Evolutionary conservation across 2,329 filamentous ascomycete species (phyloP), one percentile per base, ranked within the genome.

Genomic region (Penicillium expansum): DNA sequence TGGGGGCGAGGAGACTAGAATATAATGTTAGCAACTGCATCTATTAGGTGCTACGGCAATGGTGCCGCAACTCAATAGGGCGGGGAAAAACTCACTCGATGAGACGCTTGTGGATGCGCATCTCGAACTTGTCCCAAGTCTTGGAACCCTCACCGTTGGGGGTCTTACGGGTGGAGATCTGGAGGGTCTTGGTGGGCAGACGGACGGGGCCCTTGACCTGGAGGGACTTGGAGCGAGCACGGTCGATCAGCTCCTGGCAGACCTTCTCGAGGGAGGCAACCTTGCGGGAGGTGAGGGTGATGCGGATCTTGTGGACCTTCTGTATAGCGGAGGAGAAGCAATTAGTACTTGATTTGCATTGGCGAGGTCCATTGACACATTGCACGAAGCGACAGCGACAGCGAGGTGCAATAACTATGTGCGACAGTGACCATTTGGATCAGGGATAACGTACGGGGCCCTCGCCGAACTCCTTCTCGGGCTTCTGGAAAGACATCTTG

Each of bases 131-230:
- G 80, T 97, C 94, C 94, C 94, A 99, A 77, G 94, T 99, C 91
- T 99, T 99, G 81, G 90, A 95, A 83, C 94, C 94, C 87, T 99
- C 94, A 90, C 94, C 94, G 83, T 90, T 94, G 79, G 94, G 94
- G 67, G 94, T 97, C 90, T 99, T 99, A 77, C 94, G 90, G 85
- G 94, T 96, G 78, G 90, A 91, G 85, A 96, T 87, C 86, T 94
- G 91, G 75, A 97, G 86, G 79, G 86, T 91, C 89, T 97, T 96
- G 84, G 92, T 97, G 73, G 94, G 92, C 74, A 97, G 89, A 76
- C 93, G 92, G 80, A 97, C 93, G 77, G 93, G 92, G 76, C 94
- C 93, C 89, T 97, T 97, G 83, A 96, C 91, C 78, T 90, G 89
- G 75, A 99, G 90, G 78, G 95, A 92, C 92, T 99, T 99, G 84